These are phyloP conservation scores for Corymbia citriodora DNA, from an alignment of 441 rosid genomes.

Conservation along the genomic window DNA sequence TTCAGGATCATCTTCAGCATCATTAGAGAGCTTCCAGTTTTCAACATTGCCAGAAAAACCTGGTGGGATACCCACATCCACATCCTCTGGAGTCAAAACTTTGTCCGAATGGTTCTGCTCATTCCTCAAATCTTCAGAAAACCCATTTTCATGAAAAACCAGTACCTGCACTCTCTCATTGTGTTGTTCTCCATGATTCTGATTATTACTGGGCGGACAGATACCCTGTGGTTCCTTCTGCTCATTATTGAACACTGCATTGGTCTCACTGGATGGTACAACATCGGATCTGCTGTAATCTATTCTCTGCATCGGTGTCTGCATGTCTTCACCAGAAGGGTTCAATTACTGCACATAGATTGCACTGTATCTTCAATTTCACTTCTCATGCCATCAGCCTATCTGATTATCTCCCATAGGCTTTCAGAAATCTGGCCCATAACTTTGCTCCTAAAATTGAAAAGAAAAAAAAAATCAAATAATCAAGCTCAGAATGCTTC, in stretches of 20 bases:
- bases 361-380: constrained; percentile 75
- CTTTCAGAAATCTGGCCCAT: constrained; percentile 67
- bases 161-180: constrained; percentile 13
- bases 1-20: constrained; percentile 81
- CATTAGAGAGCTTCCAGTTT: constrained; percentile 19
- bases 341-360: constrained; percentile 52
- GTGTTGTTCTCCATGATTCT: constrained; percentile 5
- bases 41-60: constrained; percentile 28
- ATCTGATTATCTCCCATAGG: constrained; percentile 76
- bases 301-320: constrained; percentile 14
- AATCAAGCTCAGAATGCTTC: background rate
- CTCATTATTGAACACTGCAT: constrained; percentile 25
- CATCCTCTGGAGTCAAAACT: constrained; percentile 19
- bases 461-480: background rate
- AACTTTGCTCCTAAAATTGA: constrained; percentile 43
- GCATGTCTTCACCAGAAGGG: constrained; percentile 25
- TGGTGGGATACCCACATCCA: constrained; percentile 18
- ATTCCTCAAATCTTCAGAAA: constrained; percentile 6
- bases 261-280: constrained; percentile 11
- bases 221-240: constrained; percentile 45
- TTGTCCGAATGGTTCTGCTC: background rate
- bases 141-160: constrained; percentile 8
- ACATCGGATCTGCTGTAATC: constrained; percentile 6
- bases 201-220: constrained; percentile 18
- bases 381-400: constrained; percentile 62